These are phyloP conservation scores for Mentha longifolia DNA, from an alignment of 257 asterid species.

Conservation along the genomic window DNA sequence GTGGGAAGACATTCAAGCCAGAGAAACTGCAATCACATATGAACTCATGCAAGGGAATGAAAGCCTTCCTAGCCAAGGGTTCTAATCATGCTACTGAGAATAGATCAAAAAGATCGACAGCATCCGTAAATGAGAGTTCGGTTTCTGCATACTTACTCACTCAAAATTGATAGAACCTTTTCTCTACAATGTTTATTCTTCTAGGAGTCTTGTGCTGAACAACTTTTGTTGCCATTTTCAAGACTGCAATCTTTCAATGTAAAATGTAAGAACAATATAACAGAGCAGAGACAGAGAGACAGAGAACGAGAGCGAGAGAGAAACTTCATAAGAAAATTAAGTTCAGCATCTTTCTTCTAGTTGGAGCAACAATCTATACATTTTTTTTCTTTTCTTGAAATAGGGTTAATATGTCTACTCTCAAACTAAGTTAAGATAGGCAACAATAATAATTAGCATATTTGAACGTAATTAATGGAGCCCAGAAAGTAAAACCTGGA, in stretches of 20 bases:
- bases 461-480: not conserved
- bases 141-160: constrained; percentile 41
- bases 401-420: constrained; percentile 19
- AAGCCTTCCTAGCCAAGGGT: constrained; percentile 43
- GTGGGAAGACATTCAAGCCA: constrained; percentile 82
- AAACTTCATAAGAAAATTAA: not conserved
- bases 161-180: constrained; percentile 20
- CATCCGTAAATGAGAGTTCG: constrained; percentile 32
- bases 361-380: constrained; percentile 16
- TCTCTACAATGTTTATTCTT: not conserved
- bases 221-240: constrained; percentile 10
- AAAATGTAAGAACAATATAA: not conserved
- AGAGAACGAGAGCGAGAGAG: not conserved
- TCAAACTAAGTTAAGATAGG: constrained; percentile 23
- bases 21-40: constrained; percentile 78
- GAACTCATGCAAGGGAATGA: constrained; percentile 78
- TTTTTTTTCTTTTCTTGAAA: constrained; percentile 3
- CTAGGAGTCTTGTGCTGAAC: not conserved
- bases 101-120: constrained; percentile 34
- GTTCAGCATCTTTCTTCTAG: constrained; percentile 11
- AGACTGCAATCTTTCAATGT: constrained; percentile 6
- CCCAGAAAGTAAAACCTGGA: constrained; percentile 25
- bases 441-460: constrained; percentile 10
- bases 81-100: constrained; percentile 25
- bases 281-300: too few relatives aligned